Percentiles rank a stretch among this genome's conserved stretches.
phyloP scores from a whole-genome alignment of 257 asterid species.

The Nicotiana benthamiana region DNA sequence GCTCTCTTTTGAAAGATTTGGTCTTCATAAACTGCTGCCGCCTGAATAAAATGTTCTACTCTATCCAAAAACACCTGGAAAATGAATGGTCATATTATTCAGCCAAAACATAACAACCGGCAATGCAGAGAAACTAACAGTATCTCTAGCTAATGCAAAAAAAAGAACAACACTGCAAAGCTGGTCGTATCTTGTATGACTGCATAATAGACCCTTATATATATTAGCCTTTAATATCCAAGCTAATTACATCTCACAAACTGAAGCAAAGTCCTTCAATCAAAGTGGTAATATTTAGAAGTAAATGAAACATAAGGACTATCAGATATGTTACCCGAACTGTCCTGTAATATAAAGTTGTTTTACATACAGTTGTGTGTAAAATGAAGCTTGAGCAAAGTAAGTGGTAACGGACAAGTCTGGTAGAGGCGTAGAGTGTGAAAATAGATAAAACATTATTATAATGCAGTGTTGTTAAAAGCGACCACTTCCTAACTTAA shows the following conservation, averaged over 20 bases:
- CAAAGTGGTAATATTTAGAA: not conserved
- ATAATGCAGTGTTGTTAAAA: not conserved
- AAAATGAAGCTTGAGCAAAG: not conserved
- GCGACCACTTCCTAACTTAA: too few species aligned
- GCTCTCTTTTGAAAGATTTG: conserved; percentile 82
- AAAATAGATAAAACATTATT: not conserved
- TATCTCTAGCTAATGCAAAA: not conserved
- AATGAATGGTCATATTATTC: not conserved
- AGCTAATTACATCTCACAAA: not conserved
- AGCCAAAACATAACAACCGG: not conserved
- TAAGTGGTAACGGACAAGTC: not conserved
- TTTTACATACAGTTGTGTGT: not conserved
- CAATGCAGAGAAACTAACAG: not conserved
- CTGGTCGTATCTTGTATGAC: not conserved
- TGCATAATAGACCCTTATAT: not conserved
- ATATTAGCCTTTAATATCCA: not conserved
- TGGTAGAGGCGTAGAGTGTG: not conserved
- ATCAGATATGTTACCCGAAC: not conserved
- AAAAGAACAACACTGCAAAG: not conserved
- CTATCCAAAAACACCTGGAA: conserved; percentile 77
- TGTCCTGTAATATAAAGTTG: not conserved
- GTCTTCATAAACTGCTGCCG: conserved; percentile 76
- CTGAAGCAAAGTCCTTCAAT: not conserved
- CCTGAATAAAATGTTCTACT: conserved; percentile 83
- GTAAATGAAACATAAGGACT: not conserved